Evolutionary conservation across 2,329 filamentous ascomycete species (phyloP), one percentile per base, ranked within the genome.

Genomic region (Trichoderma semiorbis): DNA sequence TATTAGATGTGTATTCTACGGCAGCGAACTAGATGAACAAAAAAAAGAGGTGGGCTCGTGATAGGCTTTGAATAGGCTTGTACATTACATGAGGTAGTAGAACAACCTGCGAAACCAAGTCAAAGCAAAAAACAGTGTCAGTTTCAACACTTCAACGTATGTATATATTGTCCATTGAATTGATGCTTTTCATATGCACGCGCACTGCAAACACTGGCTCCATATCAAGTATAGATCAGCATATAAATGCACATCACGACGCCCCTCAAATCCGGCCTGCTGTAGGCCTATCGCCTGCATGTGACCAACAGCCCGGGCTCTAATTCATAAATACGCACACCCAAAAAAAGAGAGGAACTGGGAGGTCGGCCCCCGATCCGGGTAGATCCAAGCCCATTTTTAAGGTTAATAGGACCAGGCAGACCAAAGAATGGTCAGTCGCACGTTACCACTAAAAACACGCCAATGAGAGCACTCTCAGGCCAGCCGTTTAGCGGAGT

Each of bases 1-100:
- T 71, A 71, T 68, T 71, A 71, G 69, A 71, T 55, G 53, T 60
- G 62, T 43, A 63, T 58, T 67, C 43, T 36, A 64, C 32, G 68
- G 28, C 62, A 63, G 47, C 65, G 55, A 34, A 50, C 18, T 50
- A 61, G 28, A 60, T n/a, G 36, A 24, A 12, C 36, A 26, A 50
- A 39, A 39, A 57, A 26, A 50, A 32, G n/a, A 28, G 14, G 34
- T 7, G 11, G 50, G 32, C 32, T 53, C 32, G 18, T 39, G 14
- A 32, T 11, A 21, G 18, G 67, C 16, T 30, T 69, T 61, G 39
- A 26, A 61, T 14, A 62, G 43, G 39, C 39, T 36, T 66, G 43
- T 69, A 61, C 24, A n/a, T 21, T 57, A 43, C 53, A 43, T 14
- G 14, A 21, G 28, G 53, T 30, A n/a, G 24, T 30, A 30, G n/a